Evolutionary conservation across 2,329 filamentous ascomycete species (phyloP), one percentile per base, ranked within the genome.

Genomic region (Fusarium dlaminii): DNA sequence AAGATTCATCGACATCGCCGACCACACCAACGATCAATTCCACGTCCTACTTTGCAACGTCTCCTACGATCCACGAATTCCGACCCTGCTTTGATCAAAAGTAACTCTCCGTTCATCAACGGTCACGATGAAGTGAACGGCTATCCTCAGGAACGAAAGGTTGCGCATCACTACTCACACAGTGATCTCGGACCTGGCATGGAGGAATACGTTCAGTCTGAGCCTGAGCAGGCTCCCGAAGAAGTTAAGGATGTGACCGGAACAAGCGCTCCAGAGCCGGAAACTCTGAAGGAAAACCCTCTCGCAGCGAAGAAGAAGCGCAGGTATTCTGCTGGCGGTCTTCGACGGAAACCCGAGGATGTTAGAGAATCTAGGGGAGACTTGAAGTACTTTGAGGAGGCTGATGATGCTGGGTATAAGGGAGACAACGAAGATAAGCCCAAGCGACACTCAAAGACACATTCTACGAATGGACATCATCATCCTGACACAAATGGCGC

Each of bases 371-470:
- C 89, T 15, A 87, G 92, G 59, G 93, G 94, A n/a, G 89, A 93
- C 72, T 86, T 98, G n/a, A 92, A 97, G 80, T 98, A 95, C 76
- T 95, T 93, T 77, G 95, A 97, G 78, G 94, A 97, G 76, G 94
- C 96, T 34, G 94, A 95, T 29, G 96, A 97, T 78, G 91, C 91
- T 46, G 93, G 90, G 5, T 95, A 96, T 82, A 90, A 91, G 74
- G 92, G 92, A 70, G 92, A 94, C 74, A 72, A 72, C 46, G 75
- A 79, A 37, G 74, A 74, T 29, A 66, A 66, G n/a, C 49, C 66
- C 11, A 69, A 63, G 17, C 65, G 61, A 39, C 63, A 66, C 45
- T 64, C 61, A 3, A 61, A 61, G 29, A 67, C 30, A 9, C 54
- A 59, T 30, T 49, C 63, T 24, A 49, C 36, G 37, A 64, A 70